Percentiles rank a stretch among this genome's conserved stretches.
Evolutionary conservation across 2,329 filamentous ascomycete genomes (phyloP).

Genomic region (Fusarium poae): DNA sequence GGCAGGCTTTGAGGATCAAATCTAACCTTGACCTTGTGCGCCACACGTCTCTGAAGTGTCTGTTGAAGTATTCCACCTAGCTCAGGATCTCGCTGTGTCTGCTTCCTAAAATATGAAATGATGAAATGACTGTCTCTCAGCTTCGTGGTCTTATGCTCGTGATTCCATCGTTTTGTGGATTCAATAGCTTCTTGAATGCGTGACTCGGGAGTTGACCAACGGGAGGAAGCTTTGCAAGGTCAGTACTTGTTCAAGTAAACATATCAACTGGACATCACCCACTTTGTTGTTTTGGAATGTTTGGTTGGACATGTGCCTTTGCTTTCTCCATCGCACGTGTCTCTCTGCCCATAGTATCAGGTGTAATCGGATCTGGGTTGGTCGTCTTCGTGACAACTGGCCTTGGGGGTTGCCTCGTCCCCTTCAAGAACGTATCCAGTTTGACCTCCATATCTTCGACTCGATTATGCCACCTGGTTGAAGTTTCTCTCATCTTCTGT

Average conservation of each 20-base stretch:
- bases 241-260: neutral
- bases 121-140: constrained; percentile 51
- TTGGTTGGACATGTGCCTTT: constrained; percentile 1
- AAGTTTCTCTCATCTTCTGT: constrained; percentile 35
- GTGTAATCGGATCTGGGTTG: neutral
- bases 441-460: constrained; percentile 43
- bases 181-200: constrained; percentile 54
- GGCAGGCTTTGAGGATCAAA: constrained; percentile 48
- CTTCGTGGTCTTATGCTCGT: constrained; percentile 54
- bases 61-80: constrained; percentile 54
- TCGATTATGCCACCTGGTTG: constrained; percentile 41
- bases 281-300: constrained; percentile 18
- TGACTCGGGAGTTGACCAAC: constrained; percentile 16
- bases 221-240: constrained; percentile 19
- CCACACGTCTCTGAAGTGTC: constrained; percentile 47
- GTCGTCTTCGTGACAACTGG: constrained; percentile 37
- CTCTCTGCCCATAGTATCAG: constrained; percentile 14
- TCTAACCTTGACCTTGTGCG: constrained; percentile 19
- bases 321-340: constrained; percentile 24
- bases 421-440: constrained; percentile 41
- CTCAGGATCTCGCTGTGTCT: constrained; percentile 53
- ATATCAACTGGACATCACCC: neutral
- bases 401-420: constrained; percentile 44
- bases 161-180: constrained; percentile 57
- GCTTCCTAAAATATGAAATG: constrained; percentile 53